Conservation (phyloP, 805 yeast species). For the Candida boidinii region DNA sequence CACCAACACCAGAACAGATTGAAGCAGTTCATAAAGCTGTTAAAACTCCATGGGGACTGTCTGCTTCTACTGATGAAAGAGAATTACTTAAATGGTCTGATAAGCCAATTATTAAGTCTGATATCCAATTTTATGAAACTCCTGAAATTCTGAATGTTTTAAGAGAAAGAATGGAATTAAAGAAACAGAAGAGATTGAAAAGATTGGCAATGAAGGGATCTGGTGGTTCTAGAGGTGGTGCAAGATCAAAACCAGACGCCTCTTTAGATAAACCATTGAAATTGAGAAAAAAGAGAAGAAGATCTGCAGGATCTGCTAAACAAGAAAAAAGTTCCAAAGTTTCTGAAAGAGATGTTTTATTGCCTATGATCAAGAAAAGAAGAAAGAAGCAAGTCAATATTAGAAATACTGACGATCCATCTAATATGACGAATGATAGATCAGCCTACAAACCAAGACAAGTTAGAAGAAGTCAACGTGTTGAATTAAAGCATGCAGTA, state of each 20-base stretch:
- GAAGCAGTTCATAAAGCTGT: background rate
- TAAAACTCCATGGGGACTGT: constrained; percentile 2
- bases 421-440: background rate
- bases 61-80: background rate
- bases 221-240: too few relatives aligned
- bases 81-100: too few relatives aligned
- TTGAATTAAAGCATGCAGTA: constrained; percentile 33
- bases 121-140: constrained; percentile 14
- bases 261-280: too few relatives aligned
- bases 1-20: constrained; percentile 10
- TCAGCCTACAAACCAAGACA: too few relatives aligned
- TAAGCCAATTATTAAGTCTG: constrained; percentile 10
- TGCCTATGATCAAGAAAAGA: background rate
- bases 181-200: background rate
- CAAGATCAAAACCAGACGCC: too few relatives aligned
- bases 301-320: too few relatives aligned
- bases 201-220: background rate
- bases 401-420: background rate
- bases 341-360: background rate
- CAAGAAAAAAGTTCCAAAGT: too few relatives aligned
- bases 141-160: constrained; percentile 8
- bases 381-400: constrained; percentile 8
- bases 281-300: too few relatives aligned
- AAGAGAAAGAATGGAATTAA: too few relatives aligned
- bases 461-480: constrained; percentile 16